Evolutionary conservation across 1,139 yeast genomes (phyloP), one percentile per base, ranked within the genome.

Genomic region (Candida pseudoviswanathii): DNA sequence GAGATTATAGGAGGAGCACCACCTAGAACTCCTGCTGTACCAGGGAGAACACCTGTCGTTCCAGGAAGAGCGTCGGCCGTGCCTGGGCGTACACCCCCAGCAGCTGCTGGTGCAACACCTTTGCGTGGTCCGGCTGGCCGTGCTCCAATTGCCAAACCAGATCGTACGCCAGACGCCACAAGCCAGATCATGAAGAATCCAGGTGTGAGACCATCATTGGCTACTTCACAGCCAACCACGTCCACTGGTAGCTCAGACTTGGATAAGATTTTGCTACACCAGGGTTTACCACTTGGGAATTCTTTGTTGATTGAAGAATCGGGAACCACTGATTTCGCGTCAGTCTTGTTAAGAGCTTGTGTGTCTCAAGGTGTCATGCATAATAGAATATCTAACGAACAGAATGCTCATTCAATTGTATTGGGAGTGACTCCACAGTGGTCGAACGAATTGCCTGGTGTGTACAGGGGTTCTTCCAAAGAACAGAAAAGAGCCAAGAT

Each of bases 271-370:
- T 65, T 94, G 49, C 81, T 81, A 1, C 98, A 94, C 65, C 89
- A 83, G 53, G 99, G 99, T 0, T 64, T 92, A 11, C 98, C 98
- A 0, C 60, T 89, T 16, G 96, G 97, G 0, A 68, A 78, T 10
- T 77, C 89, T 5, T 63, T 91, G 41, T 65, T 92, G 16, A 64
- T 94, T 2, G 94, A 90, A 63, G 99, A 94, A 63, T 79, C 83
- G 10, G 96, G 96, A 0, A 85, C 95, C 11, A 92, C 99, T 0
- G 98, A 94, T 62, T 94, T 91, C 63, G 78, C 88, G 2, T 80
- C 91, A n/a, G 84, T 89, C 9, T 58, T 94, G 37, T 65, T 85
- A 36, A 81, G 94, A 54, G 75, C 84, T 3, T 89, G 85, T 72
- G 85, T 89, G 1, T 79, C 96, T 0, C 96, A 89, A 63, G 96